Evolutionary conservation across 108 stramenopile genomes (phyloP).

Genomic region (Cyclotella atomus): DNA sequence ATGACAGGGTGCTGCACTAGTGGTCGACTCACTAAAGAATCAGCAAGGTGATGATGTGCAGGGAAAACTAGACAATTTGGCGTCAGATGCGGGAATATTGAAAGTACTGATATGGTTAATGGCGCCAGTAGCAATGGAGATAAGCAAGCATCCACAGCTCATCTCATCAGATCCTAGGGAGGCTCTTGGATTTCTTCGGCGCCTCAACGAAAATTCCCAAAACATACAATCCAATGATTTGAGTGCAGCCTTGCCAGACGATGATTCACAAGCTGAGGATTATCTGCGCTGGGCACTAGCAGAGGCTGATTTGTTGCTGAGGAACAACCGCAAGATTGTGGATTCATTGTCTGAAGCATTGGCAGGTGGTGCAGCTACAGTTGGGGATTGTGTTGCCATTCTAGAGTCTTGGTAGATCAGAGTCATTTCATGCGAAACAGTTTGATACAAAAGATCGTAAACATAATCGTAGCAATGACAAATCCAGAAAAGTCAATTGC

Average conservation of each 20-base stretch:
- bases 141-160: conserved; percentile 76
- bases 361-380: conserved; percentile 82
- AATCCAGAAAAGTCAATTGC: not conserved
- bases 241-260: conserved; percentile 39
- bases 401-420: conserved; percentile 85
- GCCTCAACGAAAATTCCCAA: conserved; percentile 60
- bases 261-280: conserved; percentile 58
- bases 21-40: conserved; percentile 49
- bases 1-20: conserved; percentile 39
- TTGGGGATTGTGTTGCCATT: conserved; percentile 89
- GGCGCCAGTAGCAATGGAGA: conserved; percentile 93
- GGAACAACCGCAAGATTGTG: conserved; percentile 61
- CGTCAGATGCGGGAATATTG: conserved; percentile 78
- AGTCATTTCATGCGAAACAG: not conserved
- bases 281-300: conserved; percentile 84
- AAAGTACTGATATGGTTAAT: conserved; percentile 91
- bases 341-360: conserved; percentile 75
- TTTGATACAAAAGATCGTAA: not conserved
- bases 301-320: conserved; percentile 77
- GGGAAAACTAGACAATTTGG: conserved; percentile 61
- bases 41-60: conserved; percentile 25
- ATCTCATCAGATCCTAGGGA: conserved; percentile 92
- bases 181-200: conserved; percentile 74
- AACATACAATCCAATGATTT: conserved; percentile 37
- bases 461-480: not conserved